Evolutionary conservation across 2,329 filamentous ascomycete species (phyloP).

Genomic region (Colletotrichum shisoi): DNA sequence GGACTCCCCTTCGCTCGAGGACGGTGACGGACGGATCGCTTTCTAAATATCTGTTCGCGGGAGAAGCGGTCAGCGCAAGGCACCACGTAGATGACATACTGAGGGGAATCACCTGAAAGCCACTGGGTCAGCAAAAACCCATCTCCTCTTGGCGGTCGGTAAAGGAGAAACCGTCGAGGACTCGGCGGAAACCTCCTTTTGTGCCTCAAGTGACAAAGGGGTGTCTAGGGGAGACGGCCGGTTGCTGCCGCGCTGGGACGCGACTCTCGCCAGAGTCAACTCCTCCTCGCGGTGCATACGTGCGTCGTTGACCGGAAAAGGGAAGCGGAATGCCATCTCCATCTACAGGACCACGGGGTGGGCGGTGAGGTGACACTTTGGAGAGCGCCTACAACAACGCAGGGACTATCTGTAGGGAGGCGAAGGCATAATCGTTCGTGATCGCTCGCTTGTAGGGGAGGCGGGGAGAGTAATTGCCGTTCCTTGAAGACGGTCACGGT

Average conservation of each 20-base stretch:
- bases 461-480: not conserved
- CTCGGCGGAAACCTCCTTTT: slow-evolving; percentile 34
- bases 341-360: slow-evolving; percentile 16
- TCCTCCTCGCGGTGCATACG: slow-evolving; percentile 52
- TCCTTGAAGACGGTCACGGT: not conserved
- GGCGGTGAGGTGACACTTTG: slow-evolving; percentile 13
- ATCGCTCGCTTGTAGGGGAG: not conserved
- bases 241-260: slow-evolving; percentile 45
- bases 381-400: slow-evolving; percentile 18
- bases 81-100: not conserved
- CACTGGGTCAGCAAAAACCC: slow-evolving; percentile 67
- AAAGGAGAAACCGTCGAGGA: slow-evolving; percentile 37
- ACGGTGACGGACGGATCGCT: slow-evolving; percentile 80
- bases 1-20: slow-evolving; percentile 72
- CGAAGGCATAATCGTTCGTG: slow-evolving; percentile 28
- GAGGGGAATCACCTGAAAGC: slow-evolving; percentile 59
- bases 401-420: slow-evolving; percentile 26
- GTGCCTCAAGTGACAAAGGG: slow-evolving; percentile 30
- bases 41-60: slow-evolving; percentile 73
- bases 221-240: slow-evolving; percentile 38
- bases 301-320: slow-evolving; percentile 47
- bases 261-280: slow-evolving; percentile 46
- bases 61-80: slow-evolving; percentile 10
- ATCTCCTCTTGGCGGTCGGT: slow-evolving; percentile 52
- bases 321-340: slow-evolving; percentile 53